These are phyloP conservation scores for Clavispora santaluciae DNA, from an alignment of 805 yeast species.

Conservation along the genomic window DNA sequence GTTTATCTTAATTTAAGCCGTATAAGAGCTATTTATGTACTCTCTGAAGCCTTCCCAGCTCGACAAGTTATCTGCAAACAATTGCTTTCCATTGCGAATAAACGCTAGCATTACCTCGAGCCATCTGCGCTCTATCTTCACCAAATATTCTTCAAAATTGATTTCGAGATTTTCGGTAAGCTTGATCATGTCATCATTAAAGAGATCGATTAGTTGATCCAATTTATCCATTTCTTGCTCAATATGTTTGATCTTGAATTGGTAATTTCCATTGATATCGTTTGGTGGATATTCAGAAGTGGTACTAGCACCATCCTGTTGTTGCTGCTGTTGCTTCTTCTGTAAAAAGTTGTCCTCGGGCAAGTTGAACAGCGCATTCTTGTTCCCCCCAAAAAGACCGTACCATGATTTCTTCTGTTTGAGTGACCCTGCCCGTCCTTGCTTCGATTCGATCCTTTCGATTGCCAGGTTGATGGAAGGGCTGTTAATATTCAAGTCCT, in stretches of 20 bases:
- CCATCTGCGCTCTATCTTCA: conserved; percentile 40
- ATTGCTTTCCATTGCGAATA: conserved; percentile 29
- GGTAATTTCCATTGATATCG: conserved; percentile 16
- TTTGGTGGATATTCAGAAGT: conserved; percentile 2
- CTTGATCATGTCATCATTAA: conserved; percentile 39
- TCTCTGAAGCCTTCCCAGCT: conserved; percentile 32
- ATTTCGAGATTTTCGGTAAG: conserved; percentile 40
- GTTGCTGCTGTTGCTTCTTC: background rate
- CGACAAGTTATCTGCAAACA: conserved; percentile 14
- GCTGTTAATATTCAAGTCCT: conserved; percentile 30
- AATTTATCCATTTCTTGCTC: conserved; percentile 42
- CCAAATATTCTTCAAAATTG: conserved; percentile 34
- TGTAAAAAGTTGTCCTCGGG: conserved; percentile 7
- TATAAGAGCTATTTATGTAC: conserved; percentile 3
- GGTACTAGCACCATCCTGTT: background rate
- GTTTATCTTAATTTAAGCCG: background rate
- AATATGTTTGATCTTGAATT: conserved; percentile 28
- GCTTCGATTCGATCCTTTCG: conserved; percentile 25
- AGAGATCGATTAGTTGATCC: conserved; percentile 42
- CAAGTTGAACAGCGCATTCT: conserved; percentile 12
- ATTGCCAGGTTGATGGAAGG: conserved; percentile 36
- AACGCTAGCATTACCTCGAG: conserved; percentile 32
- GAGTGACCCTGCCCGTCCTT: conserved; percentile 12
- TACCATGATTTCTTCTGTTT: conserved; percentile 35
- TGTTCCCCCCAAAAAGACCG: conserved; percentile 40